Base-by-base conservation (phyloP, 2,329 filamentous ascomycete species). In the Fusarium concolor region DNA sequence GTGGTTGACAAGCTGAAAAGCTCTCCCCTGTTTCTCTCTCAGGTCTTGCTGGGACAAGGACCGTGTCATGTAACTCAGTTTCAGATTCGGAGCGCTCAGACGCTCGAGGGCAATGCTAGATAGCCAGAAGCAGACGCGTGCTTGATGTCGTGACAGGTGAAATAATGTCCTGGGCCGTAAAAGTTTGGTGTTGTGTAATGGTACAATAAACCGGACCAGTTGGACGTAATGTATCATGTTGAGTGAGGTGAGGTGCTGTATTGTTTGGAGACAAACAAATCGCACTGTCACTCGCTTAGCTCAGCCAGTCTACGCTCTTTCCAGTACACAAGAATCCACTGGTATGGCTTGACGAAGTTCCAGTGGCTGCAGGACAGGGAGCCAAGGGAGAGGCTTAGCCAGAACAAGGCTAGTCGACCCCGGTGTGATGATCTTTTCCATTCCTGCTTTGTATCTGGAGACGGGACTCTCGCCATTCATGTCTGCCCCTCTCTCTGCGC, bases 281-380 rank as follows among this genome's bases (percentile, higher is more conserved):
- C 55, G 65, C 65, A 68, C 66, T 69, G 66, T 68, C 29, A 26
- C 52, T 68, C 66, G 66, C 66, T 68, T 69, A 67, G 66, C 66
- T 68, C 66, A 67, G 61, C 66, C 61, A 68, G 65, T 68, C 46
- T 42, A 43, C 41, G 61, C 61, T 61, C 60, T 42, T 49, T 51
- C 22, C 38, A 68, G 45, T 24, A 15, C 31, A 31, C 17, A 45
- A 45, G 33, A 59, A 41, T 28, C 65, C 65, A 68, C 65, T 68
- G 24, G 43, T n/a, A 52, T 31, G 51, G 53, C 61, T 69, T 62
- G 47, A 54, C 33, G 51, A 68, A 42, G 62, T 55, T 69, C 57
- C 47, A 63, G 52, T 68, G 66, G 66, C 66, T 70, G 66, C 66
- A 70, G 44, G 61, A 42, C 59, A 59, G 29, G 41, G 33, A 51